A percentile compares a stretch with the other conserved stretches of the same genome.
Evolutionary conservation across 225 moss, liverwort and hornwort species (phyloP).

Genomic region (Anthoceros angustus): DNA sequence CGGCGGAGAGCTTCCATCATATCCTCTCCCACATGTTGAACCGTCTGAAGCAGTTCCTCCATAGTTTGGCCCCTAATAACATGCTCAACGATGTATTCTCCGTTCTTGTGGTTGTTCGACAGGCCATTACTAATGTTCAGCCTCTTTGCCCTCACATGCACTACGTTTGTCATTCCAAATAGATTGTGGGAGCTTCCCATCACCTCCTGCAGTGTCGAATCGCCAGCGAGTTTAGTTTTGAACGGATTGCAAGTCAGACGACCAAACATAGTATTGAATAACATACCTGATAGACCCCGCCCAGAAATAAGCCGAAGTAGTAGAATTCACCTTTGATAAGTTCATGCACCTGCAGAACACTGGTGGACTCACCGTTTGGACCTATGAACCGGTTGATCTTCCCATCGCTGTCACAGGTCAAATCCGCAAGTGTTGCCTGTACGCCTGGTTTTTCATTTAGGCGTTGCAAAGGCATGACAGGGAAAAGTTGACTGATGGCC

Average conservation of each 20-base stretch:
- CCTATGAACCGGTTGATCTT: conserved; percentile 70
- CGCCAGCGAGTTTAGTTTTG: background rate
- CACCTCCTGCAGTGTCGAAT: conserved; percentile 22
- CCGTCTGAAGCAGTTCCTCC: conserved; percentile 2
- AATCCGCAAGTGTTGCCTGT: conserved; percentile 51
- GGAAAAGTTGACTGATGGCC: conserved; percentile 86
- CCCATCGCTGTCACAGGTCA: conserved; percentile 88
- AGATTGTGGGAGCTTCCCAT: conserved; percentile 81
- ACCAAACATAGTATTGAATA: background rate
- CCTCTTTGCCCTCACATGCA: conserved; percentile 41
- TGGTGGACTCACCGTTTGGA: conserved; percentile 32
- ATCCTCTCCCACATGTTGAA: conserved; percentile 3
- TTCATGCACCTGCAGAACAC: conserved; percentile 43
- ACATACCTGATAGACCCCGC: conserved; percentile 58
- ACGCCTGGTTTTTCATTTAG: conserved; percentile 48
- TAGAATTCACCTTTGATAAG: conserved; percentile 44
- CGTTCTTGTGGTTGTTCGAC: background rate
- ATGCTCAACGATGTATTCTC: background rate
- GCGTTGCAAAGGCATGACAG: conserved; percentile 73
- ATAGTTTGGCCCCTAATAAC: background rate
- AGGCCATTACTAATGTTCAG: background rate
- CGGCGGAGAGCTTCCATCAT: background rate
- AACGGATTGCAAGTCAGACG: too few relatives aligned
- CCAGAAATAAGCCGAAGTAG: conserved; percentile 83
- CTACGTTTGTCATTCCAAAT: conserved; percentile 64